phyloP scores from a whole-genome alignment of 352 stramenopile species.

The Phytophthora cryptogea region DNA sequence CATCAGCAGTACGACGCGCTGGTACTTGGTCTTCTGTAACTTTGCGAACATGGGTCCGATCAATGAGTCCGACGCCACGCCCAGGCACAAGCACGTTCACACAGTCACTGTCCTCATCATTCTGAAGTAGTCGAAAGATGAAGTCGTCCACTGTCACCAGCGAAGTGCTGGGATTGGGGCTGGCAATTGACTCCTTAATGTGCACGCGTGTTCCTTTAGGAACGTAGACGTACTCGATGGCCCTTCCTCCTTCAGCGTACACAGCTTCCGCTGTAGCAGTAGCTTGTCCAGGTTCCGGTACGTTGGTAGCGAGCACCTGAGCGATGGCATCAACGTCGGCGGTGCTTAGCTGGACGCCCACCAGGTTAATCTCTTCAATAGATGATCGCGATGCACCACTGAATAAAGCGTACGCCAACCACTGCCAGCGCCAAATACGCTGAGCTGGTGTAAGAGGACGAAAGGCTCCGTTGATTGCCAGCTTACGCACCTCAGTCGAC shows the following conservation, averaged over 20 bases:
- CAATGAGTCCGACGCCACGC: constrained; percentile 31
- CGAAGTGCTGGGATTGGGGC: constrained; percentile 8
- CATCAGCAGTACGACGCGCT: neutral
- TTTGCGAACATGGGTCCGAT: constrained; percentile 3
- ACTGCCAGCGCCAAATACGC: constrained; percentile 35
- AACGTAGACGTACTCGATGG: constrained; percentile 15
- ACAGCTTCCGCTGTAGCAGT: constrained; percentile 9
- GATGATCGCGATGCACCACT: constrained; percentile 30
- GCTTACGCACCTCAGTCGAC: constrained; percentile 13
- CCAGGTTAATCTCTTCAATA: constrained; percentile 31
- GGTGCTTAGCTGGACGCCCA: constrained; percentile 23
- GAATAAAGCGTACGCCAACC: constrained; percentile 32
- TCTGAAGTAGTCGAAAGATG: constrained; percentile 27
- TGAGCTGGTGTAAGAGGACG: constrained; percentile 15
- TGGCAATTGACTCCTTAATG: constrained; percentile 25
- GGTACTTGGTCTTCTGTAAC: neutral
- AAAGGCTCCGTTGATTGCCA: constrained; percentile 33
- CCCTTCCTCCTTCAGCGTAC: constrained; percentile 4
- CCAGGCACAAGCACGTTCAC: constrained; percentile 43
- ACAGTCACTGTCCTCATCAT: constrained; percentile 25
- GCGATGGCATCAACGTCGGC: constrained; percentile 25
- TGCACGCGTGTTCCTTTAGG: constrained; percentile 22
- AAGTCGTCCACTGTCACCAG: constrained; percentile 28
- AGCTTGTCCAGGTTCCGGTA: constrained; percentile 23
- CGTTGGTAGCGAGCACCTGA: constrained; percentile 20